Percentiles rank a stretch among this genome's conserved stretches.
phyloP scores from a whole-genome alignment of 805 yeast genomes.

The Saccharomycopsis selenospora region DNA sequence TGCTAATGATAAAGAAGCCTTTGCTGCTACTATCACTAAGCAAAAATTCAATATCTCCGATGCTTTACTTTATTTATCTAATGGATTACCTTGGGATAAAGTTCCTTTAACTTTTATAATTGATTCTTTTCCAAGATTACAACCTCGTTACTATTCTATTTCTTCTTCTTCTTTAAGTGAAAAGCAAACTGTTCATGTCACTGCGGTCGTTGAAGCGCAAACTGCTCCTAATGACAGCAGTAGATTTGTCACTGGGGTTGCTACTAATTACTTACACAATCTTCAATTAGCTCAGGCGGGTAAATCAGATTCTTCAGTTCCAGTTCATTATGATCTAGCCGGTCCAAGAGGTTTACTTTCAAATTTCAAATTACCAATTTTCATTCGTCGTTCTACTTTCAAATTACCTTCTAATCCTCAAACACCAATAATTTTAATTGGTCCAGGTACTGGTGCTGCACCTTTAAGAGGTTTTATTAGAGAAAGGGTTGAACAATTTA shows the following conservation, averaged over 20 bases:
- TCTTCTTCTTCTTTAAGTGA: conserved; percentile 81
- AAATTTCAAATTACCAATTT: conserved; percentile 66
- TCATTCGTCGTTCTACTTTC: conserved; percentile 90
- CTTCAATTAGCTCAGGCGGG: conserved; percentile 56
- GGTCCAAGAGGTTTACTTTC: conserved; percentile 68
- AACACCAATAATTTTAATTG: conserved; percentile 84
- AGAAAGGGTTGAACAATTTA: conserved; percentile 62
- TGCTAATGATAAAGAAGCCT: conserved; percentile 60
- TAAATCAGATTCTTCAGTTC: conserved; percentile 24
- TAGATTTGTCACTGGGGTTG: conserved; percentile 56
- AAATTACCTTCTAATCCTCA: conserved; percentile 82
- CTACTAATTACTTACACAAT: conserved; percentile 79
- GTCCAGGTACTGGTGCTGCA: conserved; percentile 99
- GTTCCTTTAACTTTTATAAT: conserved; percentile 82
- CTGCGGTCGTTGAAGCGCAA: conserved; percentile 84
- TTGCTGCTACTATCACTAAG: conserved; percentile 56
- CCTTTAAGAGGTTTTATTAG: conserved; percentile 94
- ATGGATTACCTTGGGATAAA: conserved; percentile 57
- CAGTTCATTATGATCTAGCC: conserved; percentile 54
- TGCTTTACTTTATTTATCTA: conserved; percentile 53
- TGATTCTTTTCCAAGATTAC: conserved; percentile 74
- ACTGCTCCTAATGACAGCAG: conserved; percentile 26
- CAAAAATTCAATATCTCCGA: conserved; percentile 71
- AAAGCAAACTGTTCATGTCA: conserved; percentile 68
- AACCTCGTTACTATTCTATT: conserved; percentile 93